Percentiles rank a stretch among this genome's conserved stretches.
These are phyloP conservation scores for Metschnikowia cubensis DNA, from an alignment of 805 yeast species.

Conservation along the genomic window DNA sequence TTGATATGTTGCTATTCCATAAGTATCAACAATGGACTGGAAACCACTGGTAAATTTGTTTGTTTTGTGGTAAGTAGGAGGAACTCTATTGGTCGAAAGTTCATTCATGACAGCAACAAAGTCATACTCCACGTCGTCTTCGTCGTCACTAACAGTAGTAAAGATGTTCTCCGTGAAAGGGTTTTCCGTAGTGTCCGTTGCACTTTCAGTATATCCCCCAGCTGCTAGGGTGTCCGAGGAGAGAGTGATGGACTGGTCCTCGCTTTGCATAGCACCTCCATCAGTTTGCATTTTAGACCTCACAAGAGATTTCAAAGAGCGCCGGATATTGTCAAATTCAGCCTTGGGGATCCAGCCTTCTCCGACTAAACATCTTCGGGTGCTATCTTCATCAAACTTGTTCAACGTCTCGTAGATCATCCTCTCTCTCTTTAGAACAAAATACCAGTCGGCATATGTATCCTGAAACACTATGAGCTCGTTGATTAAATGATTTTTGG, in stretches of 20 bases:
- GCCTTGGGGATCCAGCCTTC: conserved; percentile 72
- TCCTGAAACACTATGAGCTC: conserved; percentile 38
- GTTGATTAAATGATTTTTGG: conserved; percentile 34
- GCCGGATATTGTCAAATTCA: conserved; percentile 38
- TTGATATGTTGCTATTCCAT: conserved; percentile 70
- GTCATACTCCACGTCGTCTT: conserved; percentile 15
- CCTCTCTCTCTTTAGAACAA: conserved; percentile 48
- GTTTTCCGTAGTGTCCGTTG: conserved; percentile 6
- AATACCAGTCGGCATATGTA: conserved; percentile 28
- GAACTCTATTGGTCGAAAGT: conserved; percentile 59
- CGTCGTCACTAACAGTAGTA: conserved; percentile 15
- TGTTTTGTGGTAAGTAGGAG: conserved; percentile 68
- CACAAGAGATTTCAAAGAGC: conserved; percentile 41
- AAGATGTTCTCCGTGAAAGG: conserved; percentile 6
- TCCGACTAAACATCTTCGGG: conserved; percentile 61
- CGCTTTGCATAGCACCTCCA: conserved; percentile 3
- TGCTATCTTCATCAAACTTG: conserved; percentile 63
- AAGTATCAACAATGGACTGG: conserved; percentile 72
- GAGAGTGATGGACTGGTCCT: conserved; percentile 12
- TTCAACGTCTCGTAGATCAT: conserved; percentile 57
- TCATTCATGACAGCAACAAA: conserved; percentile 48
- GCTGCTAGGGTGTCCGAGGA: conserved; percentile 15
- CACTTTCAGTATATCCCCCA: conserved; percentile 8
- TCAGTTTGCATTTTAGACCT: conserved; percentile 26
- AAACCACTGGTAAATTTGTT: conserved; percentile 68